Evolutionary conservation across 495 filamentous ascomycete genomes (phyloP).

Genomic region (Daldinia loculata): DNA sequence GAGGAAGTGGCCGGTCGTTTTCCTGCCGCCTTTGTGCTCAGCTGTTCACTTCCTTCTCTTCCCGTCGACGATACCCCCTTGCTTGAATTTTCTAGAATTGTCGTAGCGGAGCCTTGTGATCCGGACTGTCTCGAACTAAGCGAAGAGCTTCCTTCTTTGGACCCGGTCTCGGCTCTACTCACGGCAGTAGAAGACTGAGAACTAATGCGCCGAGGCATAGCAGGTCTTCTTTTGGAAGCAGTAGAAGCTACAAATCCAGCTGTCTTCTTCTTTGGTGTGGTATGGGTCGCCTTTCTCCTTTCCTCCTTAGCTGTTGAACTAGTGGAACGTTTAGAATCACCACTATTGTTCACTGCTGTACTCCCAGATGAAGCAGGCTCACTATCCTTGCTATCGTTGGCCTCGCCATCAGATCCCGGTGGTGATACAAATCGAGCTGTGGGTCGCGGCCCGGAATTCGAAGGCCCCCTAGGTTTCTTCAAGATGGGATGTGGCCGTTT

Average conservation of each 20-base stretch:
- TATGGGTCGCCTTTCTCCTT: slow-evolving; percentile 34
- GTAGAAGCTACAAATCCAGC: slow-evolving; percentile 47
- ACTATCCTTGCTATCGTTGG: slow-evolving; percentile 35
- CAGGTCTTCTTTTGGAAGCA: slow-evolving; percentile 50
- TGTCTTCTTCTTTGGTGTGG: slow-evolving; percentile 46
- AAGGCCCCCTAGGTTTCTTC: slow-evolving; percentile 63
- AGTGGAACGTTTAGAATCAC: slow-evolving; percentile 32
- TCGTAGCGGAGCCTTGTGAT: slow-evolving; percentile 30
- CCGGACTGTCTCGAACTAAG: slow-evolving; percentile 34
- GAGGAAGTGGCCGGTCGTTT: slow-evolving; percentile 44
- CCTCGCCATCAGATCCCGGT: slow-evolving; percentile 52
- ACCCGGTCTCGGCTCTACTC: slow-evolving; percentile 33
- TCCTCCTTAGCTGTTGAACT: slow-evolving; percentile 41
- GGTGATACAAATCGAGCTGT: slow-evolving; percentile 63
- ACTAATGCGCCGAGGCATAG: slow-evolving; percentile 50
- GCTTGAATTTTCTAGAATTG: slow-evolving; percentile 26
- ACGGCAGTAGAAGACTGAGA: slow-evolving; percentile 52
- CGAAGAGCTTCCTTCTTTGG: slow-evolving; percentile 38
- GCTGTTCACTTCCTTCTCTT: slow-evolving; percentile 10
- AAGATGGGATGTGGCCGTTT: slow-evolving; percentile 58
- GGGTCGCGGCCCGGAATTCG: slow-evolving; percentile 57
- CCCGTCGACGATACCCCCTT: slow-evolving; percentile 13
- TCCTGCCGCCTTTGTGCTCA: slow-evolving; percentile 51
- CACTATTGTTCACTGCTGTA: slow-evolving; percentile 42
- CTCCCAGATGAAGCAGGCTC: slow-evolving; percentile 34